Evolutionary conservation across 371 early-diverging fungal species (phyloP).

Genomic region (Rhizopus microsporus): DNA sequence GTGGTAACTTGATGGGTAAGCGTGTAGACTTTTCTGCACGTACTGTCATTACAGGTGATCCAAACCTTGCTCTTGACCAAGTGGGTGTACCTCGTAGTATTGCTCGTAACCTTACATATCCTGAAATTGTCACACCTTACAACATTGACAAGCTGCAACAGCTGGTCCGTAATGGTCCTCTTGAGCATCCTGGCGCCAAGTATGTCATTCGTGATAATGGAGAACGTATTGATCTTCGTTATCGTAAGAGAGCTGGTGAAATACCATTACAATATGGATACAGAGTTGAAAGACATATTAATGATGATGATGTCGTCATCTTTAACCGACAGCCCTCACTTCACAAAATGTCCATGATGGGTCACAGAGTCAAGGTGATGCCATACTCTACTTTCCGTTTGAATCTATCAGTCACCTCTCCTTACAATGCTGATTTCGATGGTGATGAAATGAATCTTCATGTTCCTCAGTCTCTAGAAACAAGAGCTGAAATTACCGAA

Average conservation of each 20-base stretch:
- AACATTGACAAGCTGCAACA: constrained; percentile 93
- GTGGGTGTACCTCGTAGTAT: constrained; percentile 99
- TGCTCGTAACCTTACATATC: constrained; percentile 98
- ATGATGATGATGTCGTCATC: constrained; percentile 97
- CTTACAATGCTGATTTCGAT: constrained; percentile 99
- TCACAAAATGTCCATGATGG: constrained; percentile 99
- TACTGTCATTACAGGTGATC: constrained; percentile 99
- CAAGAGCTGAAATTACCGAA: constrained; percentile 95
- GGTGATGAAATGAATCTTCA: constrained; percentile 99
- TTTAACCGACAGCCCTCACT: constrained; percentile 99
- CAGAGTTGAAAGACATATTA: constrained; percentile 97
- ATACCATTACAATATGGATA: constrained; percentile 93
- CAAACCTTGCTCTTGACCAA: constrained; percentile 96
- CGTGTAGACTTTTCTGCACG: constrained; percentile 99
- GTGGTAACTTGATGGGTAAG: constrained; percentile 99
- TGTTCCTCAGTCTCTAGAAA: constrained; percentile 96
- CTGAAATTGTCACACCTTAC: constrained; percentile 98
- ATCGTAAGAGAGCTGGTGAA: constrained; percentile 87
- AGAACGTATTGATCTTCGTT: constrained; percentile 95
- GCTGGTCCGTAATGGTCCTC: constrained; percentile 95
- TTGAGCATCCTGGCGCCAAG: constrained; percentile 98
- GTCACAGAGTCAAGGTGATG: constrained; percentile 98
- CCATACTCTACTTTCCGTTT: constrained; percentile 99
- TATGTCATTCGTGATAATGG: constrained; percentile 98
- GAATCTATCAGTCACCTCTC: constrained; percentile 98